Evolutionary conservation across 1,284 basidiomycete species (phyloP).

Genomic region (Sporisorium graminicola): DNA sequence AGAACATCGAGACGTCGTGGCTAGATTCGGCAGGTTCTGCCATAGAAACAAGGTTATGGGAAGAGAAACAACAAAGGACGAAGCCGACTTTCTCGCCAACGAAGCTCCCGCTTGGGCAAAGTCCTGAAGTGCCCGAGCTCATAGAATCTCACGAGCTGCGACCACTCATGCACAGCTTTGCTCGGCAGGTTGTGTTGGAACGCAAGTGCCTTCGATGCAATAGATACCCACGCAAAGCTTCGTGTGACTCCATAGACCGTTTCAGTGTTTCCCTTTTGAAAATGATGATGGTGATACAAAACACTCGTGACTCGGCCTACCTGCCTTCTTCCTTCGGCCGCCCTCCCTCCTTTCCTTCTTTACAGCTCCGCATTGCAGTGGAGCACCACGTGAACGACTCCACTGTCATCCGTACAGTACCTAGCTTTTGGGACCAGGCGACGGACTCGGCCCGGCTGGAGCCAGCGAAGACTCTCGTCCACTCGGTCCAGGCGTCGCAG

Average conservation of each 20-base stretch:
- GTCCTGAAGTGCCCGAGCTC: background rate
- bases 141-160: background rate
- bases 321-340: background rate
- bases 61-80: conserved; percentile 31
- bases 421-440: conserved; percentile 31
- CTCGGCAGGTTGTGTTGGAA: background rate
- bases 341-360: background rate
- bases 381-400: too few species aligned
- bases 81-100: conserved; percentile 11
- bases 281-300: background rate
- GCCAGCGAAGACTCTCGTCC: conserved; percentile 39
- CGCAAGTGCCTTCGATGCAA: too few species aligned
- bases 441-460: conserved; percentile 26
- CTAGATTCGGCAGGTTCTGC: conserved; percentile 39
- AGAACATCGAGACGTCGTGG: conserved; percentile 29
- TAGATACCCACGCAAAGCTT: background rate
- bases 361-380: background rate
- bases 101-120: conserved; percentile 38
- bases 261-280: background rate
- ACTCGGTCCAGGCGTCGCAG: conserved; percentile 37
- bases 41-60: conserved; percentile 33
- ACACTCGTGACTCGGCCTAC: background rate
- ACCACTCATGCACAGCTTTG: background rate
- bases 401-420: background rate
- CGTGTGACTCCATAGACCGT: background rate